Base-by-base conservation (phyloP, 2,329 filamentous ascomycete genomes). In the Cladorrhinum sp. region DNA sequence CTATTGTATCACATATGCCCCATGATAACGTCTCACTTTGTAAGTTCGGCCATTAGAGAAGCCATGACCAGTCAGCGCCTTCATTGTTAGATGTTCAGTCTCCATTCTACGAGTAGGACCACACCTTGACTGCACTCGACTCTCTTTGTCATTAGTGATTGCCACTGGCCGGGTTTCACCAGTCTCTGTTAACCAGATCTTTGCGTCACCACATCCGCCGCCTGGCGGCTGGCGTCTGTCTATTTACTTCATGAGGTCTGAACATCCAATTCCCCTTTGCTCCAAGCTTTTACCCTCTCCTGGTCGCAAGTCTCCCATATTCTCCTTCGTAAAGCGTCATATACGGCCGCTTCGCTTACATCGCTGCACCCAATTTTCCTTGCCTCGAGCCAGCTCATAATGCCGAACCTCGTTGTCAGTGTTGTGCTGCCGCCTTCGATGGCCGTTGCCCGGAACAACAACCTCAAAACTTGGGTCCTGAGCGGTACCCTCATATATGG, bases 361-460 rank as follows among this genome's bases (percentile, higher is more conserved):
- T 61, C 58, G 18, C 24, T 16, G 20, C 65, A 64, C 1, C 27
- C 61, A 3, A 79, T 80, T 36, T 82, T 72, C 67, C 85, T 84
- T 61, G 83, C 82, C 61, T 88, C 81, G 8, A 93, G 78, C 92
- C 92, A 96, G 65, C 83, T 87, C 57, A 93, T 72, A 20, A 90
- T 77, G 16, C 90, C 91, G 49, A 88, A 87, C 59, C 92, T 80
- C 1, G 92, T 96, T 38, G 92, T 81, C 50, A 96, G 78, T n/a
- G 89, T 93, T 3, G 87, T 90, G 72, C 89, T 91, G 1, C 90
- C 92, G 1, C 84, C 86, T 27, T 86, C 82, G 29, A 93, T 83
- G 50, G 81, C 81, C 0, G 85, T 86, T 2, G 87, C 86, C 45
- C 88, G 82, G 68, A 87, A 88, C 16, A 96, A 66, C 22, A 95